Evolutionary conservation across 202 grass and related monocot genomes (phyloP), one percentile per base, ranked within the genome.

Genomic region (Schoenoplectus triqueter): DNA sequence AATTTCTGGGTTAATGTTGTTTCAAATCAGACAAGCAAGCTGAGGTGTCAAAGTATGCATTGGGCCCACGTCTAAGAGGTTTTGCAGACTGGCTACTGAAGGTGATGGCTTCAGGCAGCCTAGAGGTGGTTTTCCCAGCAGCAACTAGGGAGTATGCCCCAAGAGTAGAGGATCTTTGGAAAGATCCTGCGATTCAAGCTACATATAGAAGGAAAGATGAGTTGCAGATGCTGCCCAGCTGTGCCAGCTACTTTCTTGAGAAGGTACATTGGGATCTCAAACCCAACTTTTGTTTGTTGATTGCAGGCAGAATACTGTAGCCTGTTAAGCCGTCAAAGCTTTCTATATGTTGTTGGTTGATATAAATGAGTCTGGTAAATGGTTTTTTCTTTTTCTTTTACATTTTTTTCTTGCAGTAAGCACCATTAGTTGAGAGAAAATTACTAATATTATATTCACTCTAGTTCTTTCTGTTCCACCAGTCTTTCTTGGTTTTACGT

Each of bases 41-140:
- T 82, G 86, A 84, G 47, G 66, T 80, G 82, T 88, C 64, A 2
- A 85, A 95, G 40, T 98, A 92, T 73, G 90, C 89, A 54, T 83
- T 98, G 84, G 63, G 69, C 86, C 89, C 91, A 4, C 85, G 88
- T 40, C 66, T 94, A 82, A 98, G 93, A 87, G 80, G 78, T 85
- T 94, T 94, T 57, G 91, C 96, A 14, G 91, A 99, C 86, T 96
- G 93, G 96, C 89, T 99, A 83, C 87, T 99, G 56, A 92, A 96
- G 61, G 87, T 90, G 79, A 94, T 99, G 90, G 91, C 93, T 80
- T 89, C 94, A 66, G 93, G 96, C 69, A 91, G 90, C 50, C 79
- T 96, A 84, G 93, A 99, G 87, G 91, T 91, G 80, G 92, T 94
- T 81, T 99, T 96, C 55, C 91, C 96, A 40, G 93, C 91, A 69